phyloP scores from a whole-genome alignment of 768 basidiomycete genomes.

The Suillus plorans region DNA sequence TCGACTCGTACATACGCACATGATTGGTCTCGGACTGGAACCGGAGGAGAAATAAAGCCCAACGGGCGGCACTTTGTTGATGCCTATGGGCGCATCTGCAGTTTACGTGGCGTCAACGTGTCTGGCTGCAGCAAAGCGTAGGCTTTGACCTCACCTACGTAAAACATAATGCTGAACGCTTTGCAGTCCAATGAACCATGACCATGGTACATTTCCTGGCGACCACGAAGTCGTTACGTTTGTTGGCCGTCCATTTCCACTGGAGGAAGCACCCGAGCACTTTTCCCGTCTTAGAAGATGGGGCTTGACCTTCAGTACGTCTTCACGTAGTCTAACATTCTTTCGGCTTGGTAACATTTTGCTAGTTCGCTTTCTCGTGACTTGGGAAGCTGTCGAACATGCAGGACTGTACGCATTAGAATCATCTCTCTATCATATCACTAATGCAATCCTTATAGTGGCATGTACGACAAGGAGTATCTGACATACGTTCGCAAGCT shows the following conservation, averaged over 20 bases:
- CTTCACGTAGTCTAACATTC: neutral
- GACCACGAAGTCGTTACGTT: conserved; percentile 72
- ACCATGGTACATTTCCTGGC: conserved; percentile 66
- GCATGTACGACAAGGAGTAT: conserved; percentile 82
- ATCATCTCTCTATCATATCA: neutral
- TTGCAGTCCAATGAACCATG: conserved; percentile 64
- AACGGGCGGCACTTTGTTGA: conserved; percentile 86
- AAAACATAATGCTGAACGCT: neutral
- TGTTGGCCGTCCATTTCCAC: conserved; percentile 87
- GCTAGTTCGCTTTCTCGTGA: conserved; percentile 86
- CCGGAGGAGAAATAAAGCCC: conserved; percentile 53
- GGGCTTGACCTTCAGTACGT: conserved; percentile 85
- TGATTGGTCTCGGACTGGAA: conserved; percentile 63
- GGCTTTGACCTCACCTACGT: conserved; percentile 22
- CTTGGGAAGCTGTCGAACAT: conserved; percentile 98
- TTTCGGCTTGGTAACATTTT: neutral
- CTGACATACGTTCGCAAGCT: conserved; percentile 74
- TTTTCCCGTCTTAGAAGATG: conserved; percentile 78
- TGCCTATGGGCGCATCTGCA: conserved; percentile 73
- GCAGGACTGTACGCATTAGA: conserved; percentile 72
- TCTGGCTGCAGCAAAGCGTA: conserved; percentile 83
- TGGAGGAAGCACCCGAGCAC: conserved; percentile 85
- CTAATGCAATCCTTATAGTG: conserved; percentile 43
- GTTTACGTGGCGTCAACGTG: conserved; percentile 82
- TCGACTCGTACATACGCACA: conserved; percentile 59